Base-by-base conservation (phyloP, 495 filamentous ascomycete genomes). In the Penicillium lagena region DNA sequence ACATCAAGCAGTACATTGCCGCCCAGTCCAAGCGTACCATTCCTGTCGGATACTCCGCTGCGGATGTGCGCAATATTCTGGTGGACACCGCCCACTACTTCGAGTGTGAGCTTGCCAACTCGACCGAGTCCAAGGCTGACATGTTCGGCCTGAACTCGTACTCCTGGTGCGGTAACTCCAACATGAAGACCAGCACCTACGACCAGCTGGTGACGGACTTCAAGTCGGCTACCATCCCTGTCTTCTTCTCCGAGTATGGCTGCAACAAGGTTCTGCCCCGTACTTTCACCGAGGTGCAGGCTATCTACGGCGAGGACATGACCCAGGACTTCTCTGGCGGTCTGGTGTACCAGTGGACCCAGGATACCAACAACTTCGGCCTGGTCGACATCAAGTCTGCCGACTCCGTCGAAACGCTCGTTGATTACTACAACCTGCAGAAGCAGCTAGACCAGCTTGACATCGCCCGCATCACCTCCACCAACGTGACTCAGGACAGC, bases 221-320 rank as follows among this genome's bases (percentile, higher is more conserved):
- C 71, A 61, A 64, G 41, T 77, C 77, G 49, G 82, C 78, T 43
- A 83, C 82, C 29, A 75, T 96, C 42, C 91, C 91, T 14, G 78
- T 96, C 43, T 96, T 97, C 80, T 96, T 94, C 76, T 91, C 87
- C 54, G 93, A 98, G 67, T 97, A 86, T 48, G 93, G 93, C 49
- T 98, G 93, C 78, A 97, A 96, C 76, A 69, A 77, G 17, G 80
- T 83, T 28, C 66, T 68, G 32, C 90, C 91, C 12, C 87, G 93
- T 58, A 51, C 79, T 49, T 97, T 95, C 72, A 81, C 79, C 48
- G 91, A 97, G 64, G 85, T 96, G 12, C 66, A 67, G 42, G 77
- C 83, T 35, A 74, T 97, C 54, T 96, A 97, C 65, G 78, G 89
- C 45, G 50, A 72, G 22, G 63, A 93, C 40, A 95, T 97, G 89